Percentiles rank a stretch among this genome's conserved stretches.
Conservation (phyloP, 208 protist genomes). For the Acanthamoeba quina region DNA sequence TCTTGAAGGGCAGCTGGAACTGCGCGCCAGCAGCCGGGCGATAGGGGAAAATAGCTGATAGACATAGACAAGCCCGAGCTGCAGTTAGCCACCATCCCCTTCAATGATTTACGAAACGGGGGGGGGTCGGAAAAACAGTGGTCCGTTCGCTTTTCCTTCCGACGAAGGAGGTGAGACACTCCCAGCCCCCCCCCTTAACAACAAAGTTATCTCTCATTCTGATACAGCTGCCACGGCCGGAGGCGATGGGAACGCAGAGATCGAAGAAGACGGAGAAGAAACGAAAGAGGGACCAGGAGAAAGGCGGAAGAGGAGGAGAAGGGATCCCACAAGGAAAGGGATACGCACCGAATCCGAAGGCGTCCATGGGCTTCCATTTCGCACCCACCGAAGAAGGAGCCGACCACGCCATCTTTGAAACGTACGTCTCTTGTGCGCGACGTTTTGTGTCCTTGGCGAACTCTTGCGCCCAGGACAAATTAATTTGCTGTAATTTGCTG, state of each 20-base stretch:
- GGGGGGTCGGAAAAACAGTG: background rate
- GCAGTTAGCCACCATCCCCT: background rate
- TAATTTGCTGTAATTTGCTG: too few species aligned
- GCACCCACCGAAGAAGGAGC: slow-evolving; percentile 60
- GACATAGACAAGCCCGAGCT: background rate
- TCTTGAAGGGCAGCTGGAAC: slow-evolving; percentile 72
- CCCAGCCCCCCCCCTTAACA: too few species aligned
- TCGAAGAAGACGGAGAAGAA: too few species aligned
- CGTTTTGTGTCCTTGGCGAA: too few species aligned
- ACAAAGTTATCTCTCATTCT: too few species aligned
- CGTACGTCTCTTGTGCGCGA: background rate
- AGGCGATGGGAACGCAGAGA: too few species aligned
- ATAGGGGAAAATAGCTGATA: slow-evolving; percentile 60
- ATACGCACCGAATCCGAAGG: slow-evolving; percentile 14
- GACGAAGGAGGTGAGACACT: too few species aligned
- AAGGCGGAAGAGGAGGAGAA: background rate
- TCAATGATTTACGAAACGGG: too few species aligned
- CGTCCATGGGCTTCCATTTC: slow-evolving; percentile 72
- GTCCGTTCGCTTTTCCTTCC: too few species aligned
- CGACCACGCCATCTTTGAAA: slow-evolving; percentile 26
- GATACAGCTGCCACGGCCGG: too few species aligned
- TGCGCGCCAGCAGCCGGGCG: slow-evolving; percentile 11
- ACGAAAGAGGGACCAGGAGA: too few species aligned
- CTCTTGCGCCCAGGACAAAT: too few species aligned
- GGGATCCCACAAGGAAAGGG: background rate